Base-by-base conservation (phyloP, 2,329 filamentous ascomycete species). In the Scorias spongiosa region DNA sequence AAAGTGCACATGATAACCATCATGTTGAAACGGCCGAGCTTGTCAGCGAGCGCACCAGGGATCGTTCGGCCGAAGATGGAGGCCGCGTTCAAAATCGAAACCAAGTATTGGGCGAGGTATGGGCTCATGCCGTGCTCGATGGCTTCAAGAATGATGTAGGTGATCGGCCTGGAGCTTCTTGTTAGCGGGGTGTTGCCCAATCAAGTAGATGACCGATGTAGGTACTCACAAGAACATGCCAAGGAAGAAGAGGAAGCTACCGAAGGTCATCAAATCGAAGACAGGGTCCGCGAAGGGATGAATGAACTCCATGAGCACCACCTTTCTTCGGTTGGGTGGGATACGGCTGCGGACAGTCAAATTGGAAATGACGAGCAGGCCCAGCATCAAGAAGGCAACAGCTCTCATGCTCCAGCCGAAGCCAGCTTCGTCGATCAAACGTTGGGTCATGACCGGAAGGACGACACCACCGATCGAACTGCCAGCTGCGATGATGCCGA, bases 381-480 rank as follows among this genome's bases (percentile, higher is more conserved):
- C 70, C 47, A 84, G 69, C 48, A 83, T 77, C 41, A 81, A 62
- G 45, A 83, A 76, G 11, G 75, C 64, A 18, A 63, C 65, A 40
- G 69, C 69, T 8, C 75, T 66, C 65, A 79, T 75, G 0, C 72
- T 61, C 77, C 74, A 80, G 63, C 38, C 56, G 52, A 75, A 74
- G 29, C 74, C 71, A 42, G 76, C 63, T 40, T 65, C 29, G 0
- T 63, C 63, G 39, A 80, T 71, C 17, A 80, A 58, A 29, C 68
- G 67, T 1, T 67, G 60, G 10, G 78, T 67, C 69, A 80, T 75
- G 52, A 80, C 77, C 0, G 77, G 76, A 40, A 78, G 70, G 30
- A 79, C 68, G 12, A 80, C 71, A 14, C 71, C 71, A 2, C 71
- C 71, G 5, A 74, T 41, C 28, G 67, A 70, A 20, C 66, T 68